phyloP scores from a whole-genome alignment of 2,329 filamentous ascomycete genomes.

The Fusarium ramigenum region DNA sequence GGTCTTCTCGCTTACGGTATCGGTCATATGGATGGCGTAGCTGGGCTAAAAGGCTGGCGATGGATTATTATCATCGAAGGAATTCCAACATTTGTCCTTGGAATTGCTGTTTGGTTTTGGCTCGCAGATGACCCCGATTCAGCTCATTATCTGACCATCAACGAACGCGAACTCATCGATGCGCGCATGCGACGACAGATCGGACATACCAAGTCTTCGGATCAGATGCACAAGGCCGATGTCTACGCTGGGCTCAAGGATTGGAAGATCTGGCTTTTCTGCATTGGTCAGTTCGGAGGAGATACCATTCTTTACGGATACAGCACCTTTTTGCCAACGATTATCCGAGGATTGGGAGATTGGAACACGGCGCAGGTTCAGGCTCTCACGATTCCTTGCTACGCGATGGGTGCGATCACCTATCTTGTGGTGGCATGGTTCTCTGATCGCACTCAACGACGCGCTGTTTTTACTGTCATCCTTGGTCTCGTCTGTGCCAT shows the following conservation, averaged over 20 bases:
- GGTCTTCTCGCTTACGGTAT: conserved; percentile 45
- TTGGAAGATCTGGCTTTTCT: conserved; percentile 69
- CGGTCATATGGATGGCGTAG: conserved; percentile 46
- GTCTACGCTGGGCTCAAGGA: conserved; percentile 67
- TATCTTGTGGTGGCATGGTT: conserved; percentile 66
- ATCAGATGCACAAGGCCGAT: conserved; percentile 59
- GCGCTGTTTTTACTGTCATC: conserved; percentile 63
- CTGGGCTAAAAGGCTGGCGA: conserved; percentile 50
- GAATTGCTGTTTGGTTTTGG: conserved; percentile 42
- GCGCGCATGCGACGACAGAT: conserved; percentile 43
- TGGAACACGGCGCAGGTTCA: conserved; percentile 57
- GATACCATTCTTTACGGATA: conserved; percentile 72
- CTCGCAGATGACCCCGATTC: conserved; percentile 51
- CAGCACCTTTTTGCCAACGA: conserved; percentile 72
- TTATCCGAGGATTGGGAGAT: conserved; percentile 68
- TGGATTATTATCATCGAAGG: conserved; percentile 69
- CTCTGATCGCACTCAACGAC: conserved; percentile 65
- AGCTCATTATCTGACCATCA: conserved; percentile 64
- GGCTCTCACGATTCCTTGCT: conserved; percentile 74
- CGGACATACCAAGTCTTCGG: conserved; percentile 42
- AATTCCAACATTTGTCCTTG: conserved; percentile 48
- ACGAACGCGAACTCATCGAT: conserved; percentile 56
- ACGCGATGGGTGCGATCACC: conserved; percentile 67
- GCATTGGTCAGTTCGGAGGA: conserved; percentile 66
- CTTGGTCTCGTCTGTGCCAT: conserved; percentile 61